Evolutionary conservation across 805 yeast species (phyloP), one percentile per base, ranked within the genome.

Genomic region (Saccharomycopsis sp.): DNA sequence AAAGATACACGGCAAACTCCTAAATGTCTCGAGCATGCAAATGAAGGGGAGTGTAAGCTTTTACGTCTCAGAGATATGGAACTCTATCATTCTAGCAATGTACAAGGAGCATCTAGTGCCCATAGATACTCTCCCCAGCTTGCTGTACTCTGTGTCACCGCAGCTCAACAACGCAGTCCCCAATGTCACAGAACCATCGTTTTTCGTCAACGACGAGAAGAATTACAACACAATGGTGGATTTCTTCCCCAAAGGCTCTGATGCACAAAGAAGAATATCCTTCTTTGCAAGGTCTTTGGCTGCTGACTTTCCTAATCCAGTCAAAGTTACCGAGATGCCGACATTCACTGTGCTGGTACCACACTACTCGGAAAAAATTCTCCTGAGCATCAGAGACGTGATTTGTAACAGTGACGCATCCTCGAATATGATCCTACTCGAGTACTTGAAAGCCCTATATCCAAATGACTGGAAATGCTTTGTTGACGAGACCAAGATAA

Each of bases 281-380:
- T 94, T 95, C 87, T 94, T 94, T 77, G 99, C 99, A 59, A 97
- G 94, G 75, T 91, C 98, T 3, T 79, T 94, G 73, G 95, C 99
- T 53, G 94, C 98, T 61, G 97, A 98, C 65, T 91, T 94, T 67
- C 96, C 97, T 62, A 98, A 94, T 76, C 98, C 99, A 61, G 79
- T 94, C 69, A 98, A 99, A 51, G 97, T 95, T 65, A 99, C 94
- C 74, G 90, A 91, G 79, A 94, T 94, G 99, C 99, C 99, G 64
- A 91, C 98, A 3, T 94, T 94, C 74, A 91, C 98, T 44, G 98
- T 94, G 16, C 77, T 92, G 72, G 86, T 91, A 65, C 98, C 99
- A 67, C 99, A 92, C 73, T 92, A 91, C 75, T 79, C 92, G 63
- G 99, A 92, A 76, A 92, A 90, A 82, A 92, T 92, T 62, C 78